phyloP scores from a whole-genome alignment of 176 grass and related monocot genomes.

The Metroxylon sagu region DNA sequence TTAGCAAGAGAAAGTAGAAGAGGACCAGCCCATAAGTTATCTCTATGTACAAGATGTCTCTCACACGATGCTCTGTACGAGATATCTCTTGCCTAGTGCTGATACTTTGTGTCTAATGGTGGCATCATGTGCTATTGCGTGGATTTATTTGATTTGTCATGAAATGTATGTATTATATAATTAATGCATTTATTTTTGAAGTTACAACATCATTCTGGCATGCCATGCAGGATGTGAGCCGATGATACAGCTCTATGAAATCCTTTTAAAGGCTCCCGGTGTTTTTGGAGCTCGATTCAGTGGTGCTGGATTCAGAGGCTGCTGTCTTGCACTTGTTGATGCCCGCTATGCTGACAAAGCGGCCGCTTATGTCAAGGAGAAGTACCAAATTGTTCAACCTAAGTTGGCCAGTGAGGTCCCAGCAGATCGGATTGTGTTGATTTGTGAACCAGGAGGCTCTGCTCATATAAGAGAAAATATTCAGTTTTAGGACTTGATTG shows the following conservation, averaged over 20 bases:
- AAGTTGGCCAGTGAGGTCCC: constrained; percentile 52
- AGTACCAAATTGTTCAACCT: constrained; percentile 64
- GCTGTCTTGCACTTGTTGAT: constrained; percentile 74
- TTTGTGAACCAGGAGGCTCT: constrained; percentile 58
- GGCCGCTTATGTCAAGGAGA: constrained; percentile 38
- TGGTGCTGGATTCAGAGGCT: constrained; percentile 91
- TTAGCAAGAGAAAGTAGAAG: no score
- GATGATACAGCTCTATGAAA: constrained; percentile 94
- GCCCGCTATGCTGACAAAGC: constrained; percentile 38
- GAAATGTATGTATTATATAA: no score
- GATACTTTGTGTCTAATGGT: no score
- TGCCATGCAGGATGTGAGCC: constrained; percentile 49
- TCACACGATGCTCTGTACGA: no score
- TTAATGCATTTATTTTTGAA: no score
- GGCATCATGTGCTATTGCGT: no score
- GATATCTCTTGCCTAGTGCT: no score
- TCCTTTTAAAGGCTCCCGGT: constrained; percentile 77
- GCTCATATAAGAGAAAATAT: constrained; percentile 26
- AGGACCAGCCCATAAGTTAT: no score
- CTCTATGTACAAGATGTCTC: no score
- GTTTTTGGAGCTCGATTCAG: constrained; percentile 83
- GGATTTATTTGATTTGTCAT: no score
- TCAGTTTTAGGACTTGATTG: no score
- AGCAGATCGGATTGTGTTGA: constrained; percentile 45
- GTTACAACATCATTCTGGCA: neutral